A percentile compares a stretch with the other conserved stretches of the same genome.
These are phyloP conservation scores for Blastobotrys parvus DNA, from an alignment of 805 yeast genomes.

Conservation along the genomic window DNA sequence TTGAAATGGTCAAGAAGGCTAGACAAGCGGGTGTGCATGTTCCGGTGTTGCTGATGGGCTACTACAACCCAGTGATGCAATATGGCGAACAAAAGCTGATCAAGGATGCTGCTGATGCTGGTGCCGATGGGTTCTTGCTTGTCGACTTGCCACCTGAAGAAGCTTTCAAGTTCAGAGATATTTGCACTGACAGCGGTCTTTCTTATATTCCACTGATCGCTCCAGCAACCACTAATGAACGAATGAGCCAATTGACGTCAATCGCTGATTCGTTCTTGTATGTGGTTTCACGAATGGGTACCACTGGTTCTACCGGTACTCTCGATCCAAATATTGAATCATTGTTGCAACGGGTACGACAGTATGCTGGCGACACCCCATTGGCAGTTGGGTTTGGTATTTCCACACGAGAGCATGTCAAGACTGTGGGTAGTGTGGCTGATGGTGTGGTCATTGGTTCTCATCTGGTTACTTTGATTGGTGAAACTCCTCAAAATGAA, in stretches of 20 bases:
- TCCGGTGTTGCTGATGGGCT: constrained; percentile 94
- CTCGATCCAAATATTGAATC: constrained; percentile 56
- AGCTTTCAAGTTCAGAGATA: constrained; percentile 75
- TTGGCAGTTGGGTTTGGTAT: constrained; percentile 97
- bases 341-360: constrained; percentile 68
- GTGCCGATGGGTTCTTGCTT: constrained; percentile 90
- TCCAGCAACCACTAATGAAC: constrained; percentile 89
- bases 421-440: constrained; percentile 66
- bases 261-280: constrained; percentile 95
- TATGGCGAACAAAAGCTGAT: constrained; percentile 85
- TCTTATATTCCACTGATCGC: constrained; percentile 92
- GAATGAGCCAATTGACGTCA: constrained; percentile 66
- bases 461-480: constrained; percentile 63
- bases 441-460: constrained; percentile 98
- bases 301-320: constrained; percentile 78
- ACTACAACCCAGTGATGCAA: constrained; percentile 85
- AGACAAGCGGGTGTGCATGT: constrained; percentile 76
- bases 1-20: constrained; percentile 68
- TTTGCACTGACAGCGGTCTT: constrained; percentile 58
- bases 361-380: constrained; percentile 64
- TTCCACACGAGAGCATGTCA: constrained; percentile 83
- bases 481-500: constrained; percentile 43
- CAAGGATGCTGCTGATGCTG: constrained; percentile 71
- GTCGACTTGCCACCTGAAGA: constrained; percentile 98
- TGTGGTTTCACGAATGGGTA: constrained; percentile 96